A percentile compares a stretch with the other conserved stretches of the same genome.
Conservation (phyloP, 2,329 filamentous ascomycete species). For the Neodidymelliopsis sp. region DNA sequence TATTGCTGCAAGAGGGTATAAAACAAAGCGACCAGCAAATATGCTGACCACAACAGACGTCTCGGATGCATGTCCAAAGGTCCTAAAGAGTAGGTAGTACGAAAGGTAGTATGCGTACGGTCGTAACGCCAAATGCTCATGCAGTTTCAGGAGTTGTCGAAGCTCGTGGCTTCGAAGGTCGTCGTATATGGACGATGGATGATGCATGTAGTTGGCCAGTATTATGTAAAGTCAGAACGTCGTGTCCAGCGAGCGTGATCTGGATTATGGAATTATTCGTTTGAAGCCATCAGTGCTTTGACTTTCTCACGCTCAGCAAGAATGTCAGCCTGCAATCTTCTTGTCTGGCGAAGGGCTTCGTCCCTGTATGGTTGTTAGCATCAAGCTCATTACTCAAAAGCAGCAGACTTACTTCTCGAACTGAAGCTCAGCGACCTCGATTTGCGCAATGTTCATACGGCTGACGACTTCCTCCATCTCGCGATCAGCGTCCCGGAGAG, state of each 20-base stretch:
- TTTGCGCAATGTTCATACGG: conserved; percentile 82
- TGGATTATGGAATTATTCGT: conserved; percentile 26
- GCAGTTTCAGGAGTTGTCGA: conserved; percentile 19
- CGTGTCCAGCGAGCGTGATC: conserved; percentile 25
- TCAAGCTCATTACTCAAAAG: neutral
- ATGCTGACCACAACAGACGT: conserved; percentile 18
- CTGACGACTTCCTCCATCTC: conserved; percentile 87
- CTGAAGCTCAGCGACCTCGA: conserved; percentile 82
- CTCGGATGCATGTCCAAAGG: conserved; percentile 16
- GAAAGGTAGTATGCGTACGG: conserved; percentile 27
- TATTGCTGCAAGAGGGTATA: conserved; percentile 28
- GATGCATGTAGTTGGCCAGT: conserved; percentile 14
- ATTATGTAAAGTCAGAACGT: conserved; percentile 22
- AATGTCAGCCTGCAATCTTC: conserved; percentile 72
- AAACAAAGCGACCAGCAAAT: conserved; percentile 18
- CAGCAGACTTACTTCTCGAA: conserved; percentile 61
- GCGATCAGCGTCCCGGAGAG: conserved; percentile 75
- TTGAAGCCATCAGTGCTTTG: conserved; percentile 55
- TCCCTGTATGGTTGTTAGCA: conserved; percentile 58
- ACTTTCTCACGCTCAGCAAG: conserved; percentile 69
- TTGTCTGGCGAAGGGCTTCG: conserved; percentile 74
- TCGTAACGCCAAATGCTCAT: conserved; percentile 29
- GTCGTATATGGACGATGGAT: neutral
- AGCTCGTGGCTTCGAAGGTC: conserved; percentile 1
- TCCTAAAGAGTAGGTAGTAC: conserved; percentile 23